Evolutionary conservation across 352 stramenopile species (phyloP).

Genomic region (Phytophthora hibernalis): DNA sequence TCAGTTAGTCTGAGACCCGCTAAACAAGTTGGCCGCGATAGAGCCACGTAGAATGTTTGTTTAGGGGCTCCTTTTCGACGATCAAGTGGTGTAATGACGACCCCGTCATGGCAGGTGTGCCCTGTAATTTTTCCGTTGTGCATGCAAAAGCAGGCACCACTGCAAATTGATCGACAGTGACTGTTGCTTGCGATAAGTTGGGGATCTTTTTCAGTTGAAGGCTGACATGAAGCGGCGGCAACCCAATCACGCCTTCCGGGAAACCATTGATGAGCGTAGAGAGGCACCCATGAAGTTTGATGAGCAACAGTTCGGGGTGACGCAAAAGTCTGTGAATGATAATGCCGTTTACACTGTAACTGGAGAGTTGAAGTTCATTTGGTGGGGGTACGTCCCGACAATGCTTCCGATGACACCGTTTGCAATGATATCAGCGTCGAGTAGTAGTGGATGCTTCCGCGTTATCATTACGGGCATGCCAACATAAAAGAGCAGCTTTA

Average conservation of each 20-base stretch:
- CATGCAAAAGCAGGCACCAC: too few species aligned
- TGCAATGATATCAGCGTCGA: constrained; percentile 13
- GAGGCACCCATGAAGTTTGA: constrained; percentile 11
- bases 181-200: constrained; percentile 8
- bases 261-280: constrained; percentile 8
- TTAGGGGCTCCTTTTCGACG: background rate
- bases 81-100: constrained; percentile 23
- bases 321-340: background rate
- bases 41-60: constrained; percentile 1
- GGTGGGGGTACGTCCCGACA: constrained; percentile 13
- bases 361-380: background rate
- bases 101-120: too few species aligned
- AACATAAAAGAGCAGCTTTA: constrained; percentile 26
- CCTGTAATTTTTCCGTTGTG: too few species aligned
- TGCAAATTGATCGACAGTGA: constrained; percentile 32
- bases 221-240: background rate
- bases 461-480: constrained; percentile 25
- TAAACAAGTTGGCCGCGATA: background rate
- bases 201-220: background rate
- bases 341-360: background rate
- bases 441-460: constrained; percentile 10
- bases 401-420: constrained; percentile 24
- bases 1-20: background rate
- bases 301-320: constrained; percentile 7
- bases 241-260: constrained; percentile 10